phyloP scores from a whole-genome alignment of 1,139 yeast species.

The Arxiozyma telluris region DNA sequence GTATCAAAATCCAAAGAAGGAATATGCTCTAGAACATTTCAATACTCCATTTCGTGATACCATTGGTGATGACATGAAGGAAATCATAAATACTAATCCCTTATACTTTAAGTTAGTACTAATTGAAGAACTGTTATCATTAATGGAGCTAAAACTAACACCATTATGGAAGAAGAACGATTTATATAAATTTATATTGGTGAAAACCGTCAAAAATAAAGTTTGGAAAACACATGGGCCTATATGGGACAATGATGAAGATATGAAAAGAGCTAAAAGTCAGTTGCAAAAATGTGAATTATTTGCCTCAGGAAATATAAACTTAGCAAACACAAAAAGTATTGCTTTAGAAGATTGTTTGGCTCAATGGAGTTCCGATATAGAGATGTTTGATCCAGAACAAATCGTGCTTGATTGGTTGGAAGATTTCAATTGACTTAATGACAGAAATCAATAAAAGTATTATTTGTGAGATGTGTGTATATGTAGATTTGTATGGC shows the following conservation, averaged over 20 bases:
- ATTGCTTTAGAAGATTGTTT: conserved; percentile 15
- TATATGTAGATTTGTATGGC: neutral
- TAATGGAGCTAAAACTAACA: conserved; percentile 18
- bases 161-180: conserved; percentile 23
- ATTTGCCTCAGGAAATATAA: conserved; percentile 12
- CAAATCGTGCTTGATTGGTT: conserved; percentile 19
- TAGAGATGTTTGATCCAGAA: conserved; percentile 12
- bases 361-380: conserved; percentile 11
- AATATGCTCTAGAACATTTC: conserved; percentile 8
- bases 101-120: conserved; percentile 14
- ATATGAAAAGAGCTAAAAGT: conserved; percentile 1
- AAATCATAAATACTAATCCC: conserved; percentile 12
- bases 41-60: conserved; percentile 6
- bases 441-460: neutral
- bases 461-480: neutral
- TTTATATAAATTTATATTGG: conserved; percentile 18
- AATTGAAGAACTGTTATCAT: conserved; percentile 19
- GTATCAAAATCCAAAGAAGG: conserved; percentile 13
- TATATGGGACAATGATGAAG: conserved; percentile 1
- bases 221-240: conserved; percentile 15
- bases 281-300: conserved; percentile 10
- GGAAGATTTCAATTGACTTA: conserved; percentile 11
- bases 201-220: conserved; percentile 19
- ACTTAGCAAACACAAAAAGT: conserved; percentile 10
- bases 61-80: conserved; percentile 13